Base-by-base conservation (phyloP, 208 protist genomes). In the Leishmania martiniquensis region DNA sequence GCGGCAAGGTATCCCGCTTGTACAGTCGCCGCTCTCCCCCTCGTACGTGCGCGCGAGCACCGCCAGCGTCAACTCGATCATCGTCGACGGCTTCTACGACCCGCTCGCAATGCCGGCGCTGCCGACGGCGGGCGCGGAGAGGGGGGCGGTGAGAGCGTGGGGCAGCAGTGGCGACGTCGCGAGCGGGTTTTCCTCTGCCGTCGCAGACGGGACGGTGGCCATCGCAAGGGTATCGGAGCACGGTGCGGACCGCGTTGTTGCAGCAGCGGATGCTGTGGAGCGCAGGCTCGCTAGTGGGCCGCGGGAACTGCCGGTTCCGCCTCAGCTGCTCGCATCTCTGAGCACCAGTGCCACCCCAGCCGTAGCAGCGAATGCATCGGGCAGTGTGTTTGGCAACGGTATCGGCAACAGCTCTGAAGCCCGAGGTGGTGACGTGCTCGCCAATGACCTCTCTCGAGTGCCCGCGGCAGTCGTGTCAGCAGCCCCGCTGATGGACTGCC, bases 21-120 rank as follows among this genome's bases (percentile, higher is more conserved):
- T 2, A 37, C 37, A n/a, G 4, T 20, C n/a, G 2, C 47, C 69
- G 1, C 4, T 65, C 45, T 45, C 49, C 45, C 68, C 76, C 4
- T 72, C 77, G 5, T 71, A 57, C 54, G 63, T 73, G 2, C 78
- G 72, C 5, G 45, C 71, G 25, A 77, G 71, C 68, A 78, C 79
- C 34, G 54, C 44, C 39, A 75, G 75, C 54, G 74, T 79, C 29
- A 80, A 60, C 67, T 84, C 82, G 9, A 60, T 84, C 67, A 13
- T 67, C 7, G 68, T 75, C 25, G 65, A 81, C 47, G 81, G 77
- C 62, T 89, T 86, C 44, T 89, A 89, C 78, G 85, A 89, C 55
- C 85, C 85, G 25, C 82, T 89, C 2, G 77, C 74, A 22, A 82
- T 83, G 76, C 75, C 75, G 0, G 67, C 80, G 9, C 68, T 84